phyloP scores from a whole-genome alignment of 1,284 basidiomycete species.

The Boletus albobrunnescens region DNA sequence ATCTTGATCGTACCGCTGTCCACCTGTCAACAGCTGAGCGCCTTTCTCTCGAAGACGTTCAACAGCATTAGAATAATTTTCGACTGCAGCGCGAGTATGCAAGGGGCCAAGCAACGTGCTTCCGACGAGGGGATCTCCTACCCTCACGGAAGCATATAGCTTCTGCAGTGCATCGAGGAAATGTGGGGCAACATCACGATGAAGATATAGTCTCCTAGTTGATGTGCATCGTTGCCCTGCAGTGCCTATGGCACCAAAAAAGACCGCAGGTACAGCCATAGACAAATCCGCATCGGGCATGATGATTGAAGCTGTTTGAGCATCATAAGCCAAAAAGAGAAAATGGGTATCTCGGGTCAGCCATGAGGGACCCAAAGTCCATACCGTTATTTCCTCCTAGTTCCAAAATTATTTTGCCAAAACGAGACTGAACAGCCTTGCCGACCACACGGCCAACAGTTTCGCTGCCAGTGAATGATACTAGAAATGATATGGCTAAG shows the following conservation, averaged over 20 bases:
- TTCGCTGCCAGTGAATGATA: conserved; percentile 95
- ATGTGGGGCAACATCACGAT: conserved; percentile 69
- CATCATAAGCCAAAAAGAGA: conserved; percentile 19
- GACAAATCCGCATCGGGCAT: conserved; percentile 91
- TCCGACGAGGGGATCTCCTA: conserved; percentile 78
- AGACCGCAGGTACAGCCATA: conserved; percentile 83
- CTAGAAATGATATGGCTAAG: conserved; percentile 33
- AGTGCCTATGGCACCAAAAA: conserved; percentile 93
- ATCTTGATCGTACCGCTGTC: conserved; percentile 46
- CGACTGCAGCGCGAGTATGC: conserved; percentile 68
- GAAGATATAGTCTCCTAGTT: conserved; percentile 86
- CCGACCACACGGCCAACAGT: conserved; percentile 81
- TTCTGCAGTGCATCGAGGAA: conserved; percentile 75
- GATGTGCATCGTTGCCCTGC: conserved; percentile 94
- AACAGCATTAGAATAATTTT: conserved; percentile 63
- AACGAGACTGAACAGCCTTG: conserved; percentile 72
- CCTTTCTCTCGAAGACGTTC: conserved; percentile 60
- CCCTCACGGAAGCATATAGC: conserved; percentile 64
- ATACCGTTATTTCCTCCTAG: conserved; percentile 93
- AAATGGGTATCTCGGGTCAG: conserved; percentile 16
- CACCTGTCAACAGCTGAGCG: conserved; percentile 77
- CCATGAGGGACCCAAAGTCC: conserved; percentile 14
- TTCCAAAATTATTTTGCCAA: conserved; percentile 85
- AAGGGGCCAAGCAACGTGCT: conserved; percentile 83
- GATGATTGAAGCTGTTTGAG: conserved; percentile 71